Evolutionary conservation across 164 flowering plant genomes (phyloP).

Genomic region (Annona squamosa): DNA sequence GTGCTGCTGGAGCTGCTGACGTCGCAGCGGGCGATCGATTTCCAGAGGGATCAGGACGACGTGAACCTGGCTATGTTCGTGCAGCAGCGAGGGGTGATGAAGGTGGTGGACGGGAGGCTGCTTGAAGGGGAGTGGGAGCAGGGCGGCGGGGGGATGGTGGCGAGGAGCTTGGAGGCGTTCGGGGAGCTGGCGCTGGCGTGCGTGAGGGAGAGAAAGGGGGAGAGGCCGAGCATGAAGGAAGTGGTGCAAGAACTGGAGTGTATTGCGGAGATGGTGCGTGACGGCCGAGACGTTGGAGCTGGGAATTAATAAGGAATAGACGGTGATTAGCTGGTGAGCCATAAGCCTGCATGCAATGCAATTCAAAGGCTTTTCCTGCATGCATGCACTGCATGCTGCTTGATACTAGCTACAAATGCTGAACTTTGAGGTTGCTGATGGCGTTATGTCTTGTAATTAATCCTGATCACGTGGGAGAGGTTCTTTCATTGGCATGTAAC

Average conservation of each 20-base stretch:
- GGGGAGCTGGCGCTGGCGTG: slow-evolving; percentile 49
- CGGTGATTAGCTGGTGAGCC: not conserved
- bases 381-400: not conserved
- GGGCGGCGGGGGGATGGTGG: not conserved
- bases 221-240: slow-evolving; percentile 61
- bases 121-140: slow-evolving; percentile 18
- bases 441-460: too few relatives aligned
- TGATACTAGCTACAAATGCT: too few relatives aligned
- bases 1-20: slow-evolving; percentile 66
- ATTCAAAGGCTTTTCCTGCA: not conserved
- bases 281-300: not conserved
- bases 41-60: slow-evolving; percentile 42
- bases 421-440: too few relatives aligned
- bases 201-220: slow-evolving; percentile 45
- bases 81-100: slow-evolving; percentile 26
- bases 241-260: slow-evolving; percentile 42
- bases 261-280: slow-evolving; percentile 12
- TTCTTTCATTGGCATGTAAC: too few relatives aligned
- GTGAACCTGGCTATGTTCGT: slow-evolving; percentile 46
- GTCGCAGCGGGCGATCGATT: slow-evolving; percentile 50
- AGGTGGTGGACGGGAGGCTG: slow-evolving; percentile 37
- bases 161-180: slow-evolving; percentile 25
- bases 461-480: too few relatives aligned
- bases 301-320: not conserved
- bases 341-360: not conserved